Percentiles rank a stretch among this genome's conserved stretches.
These are phyloP conservation scores for Dryas alaskensis DNA, from an alignment of 306 rosid species.

Conservation along the genomic window DNA sequence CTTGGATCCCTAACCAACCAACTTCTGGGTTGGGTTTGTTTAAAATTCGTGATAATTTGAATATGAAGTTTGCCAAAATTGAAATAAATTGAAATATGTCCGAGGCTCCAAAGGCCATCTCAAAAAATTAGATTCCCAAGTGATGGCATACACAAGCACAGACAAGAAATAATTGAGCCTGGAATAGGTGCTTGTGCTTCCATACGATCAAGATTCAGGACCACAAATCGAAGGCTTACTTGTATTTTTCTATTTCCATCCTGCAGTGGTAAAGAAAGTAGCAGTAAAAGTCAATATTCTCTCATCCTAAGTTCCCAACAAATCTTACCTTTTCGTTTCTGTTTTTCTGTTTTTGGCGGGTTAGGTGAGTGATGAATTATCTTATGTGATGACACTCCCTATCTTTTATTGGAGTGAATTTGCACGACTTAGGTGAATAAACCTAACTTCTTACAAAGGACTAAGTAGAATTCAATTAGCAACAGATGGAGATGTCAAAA, in stretches of 20 bases:
- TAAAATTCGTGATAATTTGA: background rate
- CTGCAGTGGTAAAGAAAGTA: background rate
- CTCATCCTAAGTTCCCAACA: no score
- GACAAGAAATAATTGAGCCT: background rate
- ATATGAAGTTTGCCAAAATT: background rate
- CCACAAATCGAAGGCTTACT: background rate
- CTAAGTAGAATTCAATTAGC: no score
- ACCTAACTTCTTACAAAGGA: no score
- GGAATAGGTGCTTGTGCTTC: background rate
- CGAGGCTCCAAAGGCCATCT: background rate
- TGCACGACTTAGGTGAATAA: no score
- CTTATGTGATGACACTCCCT: no score
- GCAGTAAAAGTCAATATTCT: no score
- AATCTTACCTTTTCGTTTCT: no score
- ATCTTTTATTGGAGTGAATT: no score
- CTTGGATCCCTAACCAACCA: background rate
- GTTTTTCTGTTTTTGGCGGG: no score
- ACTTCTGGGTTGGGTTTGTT: conserved; percentile 1
- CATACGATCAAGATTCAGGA: background rate
- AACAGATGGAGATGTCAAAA: no score
- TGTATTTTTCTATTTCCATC: background rate
- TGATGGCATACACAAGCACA: background rate
- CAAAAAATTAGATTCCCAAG: background rate
- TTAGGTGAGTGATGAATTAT: no score
- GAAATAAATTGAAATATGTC: no score